Evolutionary conservation across 164 flowering plant genomes (phyloP).

Genomic region (Amborella trichopoda): DNA sequence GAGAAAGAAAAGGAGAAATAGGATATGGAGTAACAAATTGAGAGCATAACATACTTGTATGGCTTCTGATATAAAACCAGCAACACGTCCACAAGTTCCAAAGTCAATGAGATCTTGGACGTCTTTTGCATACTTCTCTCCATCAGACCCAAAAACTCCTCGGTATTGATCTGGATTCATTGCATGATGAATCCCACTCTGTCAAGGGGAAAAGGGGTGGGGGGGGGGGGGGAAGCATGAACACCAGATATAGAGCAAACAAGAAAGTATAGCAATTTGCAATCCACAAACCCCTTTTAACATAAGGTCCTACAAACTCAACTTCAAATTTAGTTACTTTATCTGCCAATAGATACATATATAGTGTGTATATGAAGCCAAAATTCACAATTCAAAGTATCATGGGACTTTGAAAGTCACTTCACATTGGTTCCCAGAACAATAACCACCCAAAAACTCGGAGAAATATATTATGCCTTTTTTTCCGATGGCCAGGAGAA

Average conservation of each 20-base stretch:
- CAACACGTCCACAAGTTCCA: slow-evolving; percentile 82
- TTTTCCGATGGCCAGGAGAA: too few relatives aligned
- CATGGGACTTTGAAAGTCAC: too few relatives aligned
- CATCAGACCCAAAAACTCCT: slow-evolving; percentile 84
- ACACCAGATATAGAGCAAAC: too few relatives aligned
- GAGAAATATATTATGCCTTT: too few relatives aligned
- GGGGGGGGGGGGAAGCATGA: too few relatives aligned
- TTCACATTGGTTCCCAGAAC: too few relatives aligned
- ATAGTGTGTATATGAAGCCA: too few relatives aligned
- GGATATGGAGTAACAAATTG: not conserved
- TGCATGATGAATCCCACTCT: slow-evolving; percentile 90
- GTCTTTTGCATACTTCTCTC: slow-evolving; percentile 76
- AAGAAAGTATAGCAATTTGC: too few relatives aligned
- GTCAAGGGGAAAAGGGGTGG: slow-evolving; percentile 4
- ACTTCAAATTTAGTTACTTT: not conserved
- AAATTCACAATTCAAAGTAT: too few relatives aligned
- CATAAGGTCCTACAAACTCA: not conserved
- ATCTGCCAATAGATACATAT: too few relatives aligned
- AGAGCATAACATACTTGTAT: slow-evolving; percentile 48
- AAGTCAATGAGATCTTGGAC: slow-evolving; percentile 64
- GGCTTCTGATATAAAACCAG: slow-evolving; percentile 76
- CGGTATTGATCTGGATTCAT: slow-evolving; percentile 88
- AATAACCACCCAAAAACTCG: too few relatives aligned
- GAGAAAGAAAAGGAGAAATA: not conserved
- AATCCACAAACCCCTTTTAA: too few relatives aligned